Base-by-base conservation (phyloP, 139 green algal species). In the Trebouxia sp. region DNA sequence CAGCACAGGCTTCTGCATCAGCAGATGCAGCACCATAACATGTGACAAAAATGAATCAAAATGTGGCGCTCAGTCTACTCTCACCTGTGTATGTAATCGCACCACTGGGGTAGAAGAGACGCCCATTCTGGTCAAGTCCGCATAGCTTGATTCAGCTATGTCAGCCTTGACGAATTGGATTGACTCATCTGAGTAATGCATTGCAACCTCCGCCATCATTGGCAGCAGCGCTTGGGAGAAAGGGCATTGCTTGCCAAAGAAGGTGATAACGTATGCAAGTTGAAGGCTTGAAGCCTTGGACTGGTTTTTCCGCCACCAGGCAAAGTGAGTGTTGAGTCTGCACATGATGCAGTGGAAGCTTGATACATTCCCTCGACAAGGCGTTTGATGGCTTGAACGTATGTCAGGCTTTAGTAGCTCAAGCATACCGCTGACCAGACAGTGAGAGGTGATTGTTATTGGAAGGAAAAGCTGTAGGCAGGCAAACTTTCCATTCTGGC, bases 301-400 rank as follows among this genome's bases (percentile, higher is more conserved):
- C 62, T 72, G 62, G 62, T 35, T 72, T 72, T 32, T 45, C 15
- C 62, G 62, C 62, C 62, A 72, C 26, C 28, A 72, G 8, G 62
- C 14, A 45, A 43, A 72, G 28, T 72, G 43, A 1, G 62, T 72
- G 35, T 72, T 72, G 32, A 72, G 35, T 37, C 62, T 72, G 20
- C 62, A 45, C 32, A 43, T 10, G 26, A 5, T 42, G 30, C 58
- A 26, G 11, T 42, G 6, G n/a, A n/a, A n/a, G n/a, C n/a, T n/a
- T n/a, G n/a, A n/a, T n/a, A n/a, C n/a, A n/a, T n/a, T n/a, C n/a
- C n/a, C n/a, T n/a, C 8, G 30, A 10, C 28, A 42, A 69, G 20
- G 10, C 6, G 24, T 8, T 42, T 53, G 47, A 10, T 6, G 47
- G 47, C 47, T 53, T n/a, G n/a, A n/a, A n/a, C n/a, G n/a, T n/a